These are phyloP conservation scores for Tetrapisispora pingtungensis DNA, from an alignment of 805 yeast genomes.

Conservation along the genomic window DNA sequence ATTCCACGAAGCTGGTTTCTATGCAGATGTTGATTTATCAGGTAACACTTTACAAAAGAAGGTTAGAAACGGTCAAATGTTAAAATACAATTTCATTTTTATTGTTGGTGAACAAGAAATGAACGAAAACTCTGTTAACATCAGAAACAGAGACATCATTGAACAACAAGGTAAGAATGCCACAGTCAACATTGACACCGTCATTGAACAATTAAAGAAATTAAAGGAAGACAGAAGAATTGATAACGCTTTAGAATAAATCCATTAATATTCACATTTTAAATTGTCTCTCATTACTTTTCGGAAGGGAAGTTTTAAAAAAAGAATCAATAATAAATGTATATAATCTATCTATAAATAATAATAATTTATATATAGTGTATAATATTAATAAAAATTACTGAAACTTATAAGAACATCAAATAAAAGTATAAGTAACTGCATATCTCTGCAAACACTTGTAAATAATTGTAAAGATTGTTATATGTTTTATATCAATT, in stretches of 20 bases:
- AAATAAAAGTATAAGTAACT: no score
- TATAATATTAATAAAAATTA: no score
- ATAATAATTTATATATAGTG: no score
- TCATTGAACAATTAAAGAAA: slow-evolving; percentile 53
- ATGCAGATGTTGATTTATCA: slow-evolving; percentile 83
- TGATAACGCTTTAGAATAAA: slow-evolving; percentile 43
- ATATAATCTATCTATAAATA: no score
- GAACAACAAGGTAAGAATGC: slow-evolving; percentile 91
- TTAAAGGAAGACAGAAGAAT: slow-evolving; percentile 67
- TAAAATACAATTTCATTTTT: slow-evolving; percentile 90
- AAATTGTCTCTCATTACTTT: no score
- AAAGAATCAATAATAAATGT: no score
- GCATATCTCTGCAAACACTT: no score
- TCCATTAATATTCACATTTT: background rate
- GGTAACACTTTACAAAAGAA: slow-evolving; percentile 98
- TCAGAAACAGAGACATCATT: slow-evolving; percentile 91
- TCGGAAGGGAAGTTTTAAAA: no score
- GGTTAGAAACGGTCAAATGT: slow-evolving; percentile 92
- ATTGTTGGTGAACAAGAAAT: slow-evolving; percentile 96
- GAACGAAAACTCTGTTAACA: slow-evolving; percentile 69
- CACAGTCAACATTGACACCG: slow-evolving; percentile 61
- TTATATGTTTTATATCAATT: no score
- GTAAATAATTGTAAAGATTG: no score
- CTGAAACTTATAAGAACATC: no score
- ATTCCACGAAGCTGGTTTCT: slow-evolving; percentile 67